Conservation (phyloP, 352 stramenopile genomes). For the Thalassiosira livingstoniorum region DNA sequence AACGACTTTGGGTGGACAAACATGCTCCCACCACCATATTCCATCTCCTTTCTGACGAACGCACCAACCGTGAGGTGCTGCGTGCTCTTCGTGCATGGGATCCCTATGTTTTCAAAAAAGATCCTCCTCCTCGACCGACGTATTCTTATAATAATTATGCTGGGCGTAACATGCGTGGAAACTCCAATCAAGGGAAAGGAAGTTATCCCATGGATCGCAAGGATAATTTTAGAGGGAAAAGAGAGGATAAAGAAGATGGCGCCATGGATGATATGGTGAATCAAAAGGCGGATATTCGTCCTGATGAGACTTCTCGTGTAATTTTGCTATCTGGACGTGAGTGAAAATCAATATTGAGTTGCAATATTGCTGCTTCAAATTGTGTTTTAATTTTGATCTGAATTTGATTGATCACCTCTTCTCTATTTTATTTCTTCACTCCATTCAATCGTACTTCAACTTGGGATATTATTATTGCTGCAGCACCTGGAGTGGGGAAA, state of each 20-base stretch:
- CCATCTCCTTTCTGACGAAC: slow-evolving; percentile 95
- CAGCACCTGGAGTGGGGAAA: slow-evolving; percentile 90
- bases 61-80: slow-evolving; percentile 96
- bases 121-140: slow-evolving; percentile 54
- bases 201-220: background rate
- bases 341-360: no score
- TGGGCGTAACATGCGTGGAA: slow-evolving; percentile 17
- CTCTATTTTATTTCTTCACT: no score
- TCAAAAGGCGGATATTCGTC: slow-evolving; percentile 60
- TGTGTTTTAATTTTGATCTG: no score
- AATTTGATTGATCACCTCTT: no score
- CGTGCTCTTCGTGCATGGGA: slow-evolving; percentile 95
- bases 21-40: slow-evolving; percentile 94
- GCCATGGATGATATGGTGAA: slow-evolving; percentile 3
- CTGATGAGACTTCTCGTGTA: slow-evolving; percentile 79
- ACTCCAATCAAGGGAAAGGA: slow-evolving; percentile 25
- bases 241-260: background rate
- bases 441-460: no score
- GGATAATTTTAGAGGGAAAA: slow-evolving; percentile 2
- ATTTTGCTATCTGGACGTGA: slow-evolving; percentile 96
- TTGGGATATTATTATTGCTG: background rate
- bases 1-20: slow-evolving; percentile 95
- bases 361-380: no score
- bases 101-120: slow-evolving; percentile 91
- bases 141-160: slow-evolving; percentile 26